Evolutionary conservation across 2,329 filamentous ascomycete genomes (phyloP).

Genomic region (Exophiala calicioides): DNA sequence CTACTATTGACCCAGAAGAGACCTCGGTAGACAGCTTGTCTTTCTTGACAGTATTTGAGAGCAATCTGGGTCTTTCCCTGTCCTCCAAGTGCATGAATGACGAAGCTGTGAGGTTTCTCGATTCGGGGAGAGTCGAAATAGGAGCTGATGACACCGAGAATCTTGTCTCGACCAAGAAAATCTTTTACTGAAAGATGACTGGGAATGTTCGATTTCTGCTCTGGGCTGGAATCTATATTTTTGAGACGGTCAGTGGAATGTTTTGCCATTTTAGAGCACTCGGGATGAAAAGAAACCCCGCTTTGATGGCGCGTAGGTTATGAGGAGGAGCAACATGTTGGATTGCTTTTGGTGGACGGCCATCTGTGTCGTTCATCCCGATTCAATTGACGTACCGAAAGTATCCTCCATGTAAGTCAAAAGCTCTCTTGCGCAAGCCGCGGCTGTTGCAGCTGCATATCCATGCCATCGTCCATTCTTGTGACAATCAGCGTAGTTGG

Average conservation of each 20-base stretch:
- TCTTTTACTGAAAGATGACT: background rate
- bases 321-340: too few relatives aligned
- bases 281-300: too few relatives aligned
- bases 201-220: background rate
- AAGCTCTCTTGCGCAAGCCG: slow-evolving; percentile 26
- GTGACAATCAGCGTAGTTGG: slow-evolving; percentile 29
- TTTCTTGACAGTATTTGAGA: slow-evolving; percentile 4
- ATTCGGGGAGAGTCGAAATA: background rate
- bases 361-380: too few relatives aligned
- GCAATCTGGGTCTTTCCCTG: slow-evolving; percentile 7
- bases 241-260: too few relatives aligned
- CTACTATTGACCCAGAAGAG: slow-evolving; percentile 2
- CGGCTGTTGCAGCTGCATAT: slow-evolving; percentile 27
- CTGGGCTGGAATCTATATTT: too few relatives aligned
- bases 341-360: too few relatives aligned
- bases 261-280: too few relatives aligned
- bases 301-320: too few relatives aligned
- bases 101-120: background rate
- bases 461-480: slow-evolving; percentile 30
- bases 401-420: background rate
- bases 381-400: background rate
- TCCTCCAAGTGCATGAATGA: slow-evolving; percentile 1
- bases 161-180: background rate
- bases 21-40: background rate
- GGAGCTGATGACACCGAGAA: background rate